These are phyloP conservation scores for Paecilomyces formosus DNA, from an alignment of 2,329 filamentous ascomycete genomes.

Conservation along the genomic window DNA sequence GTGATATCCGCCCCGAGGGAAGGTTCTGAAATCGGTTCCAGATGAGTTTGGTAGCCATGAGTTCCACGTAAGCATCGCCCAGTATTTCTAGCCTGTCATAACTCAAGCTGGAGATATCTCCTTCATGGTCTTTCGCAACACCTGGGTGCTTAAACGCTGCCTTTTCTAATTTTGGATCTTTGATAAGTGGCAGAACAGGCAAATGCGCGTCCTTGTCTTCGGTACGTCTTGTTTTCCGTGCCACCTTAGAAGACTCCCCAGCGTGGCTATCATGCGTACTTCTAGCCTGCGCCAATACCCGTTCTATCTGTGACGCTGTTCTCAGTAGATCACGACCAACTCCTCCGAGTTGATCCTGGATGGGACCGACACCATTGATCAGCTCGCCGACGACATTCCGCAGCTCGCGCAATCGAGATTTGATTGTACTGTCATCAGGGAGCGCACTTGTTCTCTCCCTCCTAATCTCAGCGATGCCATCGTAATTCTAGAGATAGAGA, in stretches of 20 bases:
- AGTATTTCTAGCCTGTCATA: slow-evolving; percentile 87
- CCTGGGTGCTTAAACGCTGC: slow-evolving; percentile 63
- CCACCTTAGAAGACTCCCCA: not conserved
- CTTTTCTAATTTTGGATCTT: slow-evolving; percentile 51
- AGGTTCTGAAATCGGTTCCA: slow-evolving; percentile 62
- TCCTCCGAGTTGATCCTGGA: slow-evolving; percentile 5
- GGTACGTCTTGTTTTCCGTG: not conserved
- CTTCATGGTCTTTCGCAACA: slow-evolving; percentile 17
- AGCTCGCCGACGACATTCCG: slow-evolving; percentile 15
- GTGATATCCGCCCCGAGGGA: slow-evolving; percentile 61
- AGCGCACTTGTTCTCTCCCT: slow-evolving; percentile 2
- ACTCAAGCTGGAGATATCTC: slow-evolving; percentile 33
- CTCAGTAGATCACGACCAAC: slow-evolving; percentile 11
- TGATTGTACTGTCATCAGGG: slow-evolving; percentile 4
- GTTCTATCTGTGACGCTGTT: slow-evolving; percentile 13
- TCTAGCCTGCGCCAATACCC: slow-evolving; percentile 9
- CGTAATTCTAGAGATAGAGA: not conserved
- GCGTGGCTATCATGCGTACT: not conserved
- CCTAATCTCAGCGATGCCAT: not conserved
- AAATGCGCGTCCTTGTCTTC: not conserved
- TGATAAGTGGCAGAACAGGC: slow-evolving; percentile 49
- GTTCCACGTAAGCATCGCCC: slow-evolving; percentile 77
- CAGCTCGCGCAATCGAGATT: slow-evolving; percentile 12
- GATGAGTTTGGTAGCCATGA: slow-evolving; percentile 68
- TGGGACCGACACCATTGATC: slow-evolving; percentile 8